Conservation (phyloP, 805 yeast species). For the Cyberlindnera americana region DNA sequence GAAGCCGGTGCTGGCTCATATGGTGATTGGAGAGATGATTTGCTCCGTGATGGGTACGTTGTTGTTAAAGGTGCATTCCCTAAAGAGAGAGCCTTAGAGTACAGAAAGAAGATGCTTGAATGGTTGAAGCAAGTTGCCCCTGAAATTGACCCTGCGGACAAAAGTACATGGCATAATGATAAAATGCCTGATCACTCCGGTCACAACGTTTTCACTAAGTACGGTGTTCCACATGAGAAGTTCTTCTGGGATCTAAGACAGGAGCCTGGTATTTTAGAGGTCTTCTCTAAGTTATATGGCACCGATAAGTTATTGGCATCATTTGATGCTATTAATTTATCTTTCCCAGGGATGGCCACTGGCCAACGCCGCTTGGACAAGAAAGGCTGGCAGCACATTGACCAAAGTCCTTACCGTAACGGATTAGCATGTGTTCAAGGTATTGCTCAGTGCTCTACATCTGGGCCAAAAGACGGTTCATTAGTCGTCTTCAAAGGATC, state of each 20-base stretch:
- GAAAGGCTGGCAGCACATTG: constrained; percentile 33
- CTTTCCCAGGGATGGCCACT: constrained; percentile 26
- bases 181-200: constrained; percentile 27
- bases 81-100: constrained; percentile 23
- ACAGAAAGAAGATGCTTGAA: constrained; percentile 23
- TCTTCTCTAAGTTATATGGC: constrained; percentile 31
- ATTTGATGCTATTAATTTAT: constrained; percentile 31
- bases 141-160: constrained; percentile 25
- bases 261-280: constrained; percentile 28
- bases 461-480: constrained; percentile 32
- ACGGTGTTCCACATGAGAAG: constrained; percentile 30
- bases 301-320: constrained; percentile 33
- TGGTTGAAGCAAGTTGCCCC: constrained; percentile 25
- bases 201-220: constrained; percentile 20
- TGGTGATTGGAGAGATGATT: constrained; percentile 31
- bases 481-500: constrained; percentile 30
- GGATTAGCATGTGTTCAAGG: constrained; percentile 34
- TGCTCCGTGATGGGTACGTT: constrained; percentile 29
- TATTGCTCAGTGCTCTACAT: constrained; percentile 28
- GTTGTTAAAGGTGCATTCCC: constrained; percentile 32
- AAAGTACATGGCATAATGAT: constrained; percentile 29
- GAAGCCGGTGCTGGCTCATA: constrained; percentile 8
- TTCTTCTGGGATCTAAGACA: constrained; percentile 33
- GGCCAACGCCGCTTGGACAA: constrained; percentile 7
- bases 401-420: constrained; percentile 31